These are phyloP conservation scores for Mortierella sp. DNA, from an alignment of 371 early-diverging fungal species.

Conservation along the genomic window DNA sequence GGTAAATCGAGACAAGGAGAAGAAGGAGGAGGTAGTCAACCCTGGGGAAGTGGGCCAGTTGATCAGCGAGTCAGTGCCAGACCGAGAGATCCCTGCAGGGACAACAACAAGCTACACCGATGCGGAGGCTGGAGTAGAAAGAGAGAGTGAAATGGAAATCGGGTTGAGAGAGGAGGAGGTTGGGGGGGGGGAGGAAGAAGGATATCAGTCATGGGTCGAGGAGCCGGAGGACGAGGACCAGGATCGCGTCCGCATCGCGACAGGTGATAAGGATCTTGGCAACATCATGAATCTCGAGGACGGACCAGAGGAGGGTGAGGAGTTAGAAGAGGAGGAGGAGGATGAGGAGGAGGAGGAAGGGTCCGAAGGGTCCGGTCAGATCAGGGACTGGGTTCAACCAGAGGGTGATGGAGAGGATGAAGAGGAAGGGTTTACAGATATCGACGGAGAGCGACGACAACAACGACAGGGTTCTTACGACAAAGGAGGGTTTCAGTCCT, in stretches of 20 bases:
- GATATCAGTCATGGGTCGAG: constrained; percentile 26
- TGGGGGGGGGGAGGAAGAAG: not conserved
- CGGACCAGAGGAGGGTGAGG: constrained; percentile 7
- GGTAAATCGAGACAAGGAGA: not conserved
- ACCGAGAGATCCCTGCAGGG: too few species aligned
- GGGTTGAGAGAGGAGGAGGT: not conserved
- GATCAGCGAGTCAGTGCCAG: not conserved
- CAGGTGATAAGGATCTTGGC: constrained; percentile 19
- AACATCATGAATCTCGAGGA: constrained; percentile 17
- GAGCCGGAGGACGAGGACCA: constrained; percentile 22
- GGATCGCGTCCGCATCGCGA: constrained; percentile 15
- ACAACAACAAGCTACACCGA: not conserved
- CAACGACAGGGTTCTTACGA: not conserved
- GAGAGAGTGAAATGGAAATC: not conserved
- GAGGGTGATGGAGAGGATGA: constrained; percentile 22
- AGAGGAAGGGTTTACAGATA: not conserved
- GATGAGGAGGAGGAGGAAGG: constrained; percentile 11
- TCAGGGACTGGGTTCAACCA: not conserved
- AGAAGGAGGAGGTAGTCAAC: not conserved
- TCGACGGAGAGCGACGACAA: not conserved
- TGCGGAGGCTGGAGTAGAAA: not conserved
- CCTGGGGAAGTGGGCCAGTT: not conserved
- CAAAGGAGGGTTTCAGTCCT: not conserved
- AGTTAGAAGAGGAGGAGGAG: constrained; percentile 5
- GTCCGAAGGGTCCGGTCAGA: not conserved